A percentile compares a stretch with the other conserved stretches of the same genome.
phyloP scores from a whole-genome alignment of 1,284 basidiomycete species.

The Marasmius sp. region DNA sequence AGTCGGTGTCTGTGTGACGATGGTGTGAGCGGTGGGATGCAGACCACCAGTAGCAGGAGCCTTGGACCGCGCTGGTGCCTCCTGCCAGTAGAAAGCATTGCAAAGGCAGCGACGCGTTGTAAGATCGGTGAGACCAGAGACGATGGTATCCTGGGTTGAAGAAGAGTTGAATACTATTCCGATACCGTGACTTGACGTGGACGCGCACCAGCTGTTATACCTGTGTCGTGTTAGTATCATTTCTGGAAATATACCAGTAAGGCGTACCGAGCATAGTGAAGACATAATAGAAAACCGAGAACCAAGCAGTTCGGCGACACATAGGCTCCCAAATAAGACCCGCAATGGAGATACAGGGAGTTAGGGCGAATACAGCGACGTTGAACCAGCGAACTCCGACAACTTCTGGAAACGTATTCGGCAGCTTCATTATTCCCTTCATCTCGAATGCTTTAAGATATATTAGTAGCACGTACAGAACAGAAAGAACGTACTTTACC shows the following conservation, averaged over 20 bases:
- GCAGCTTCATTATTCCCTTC: constrained; percentile 14
- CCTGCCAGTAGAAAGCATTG: constrained; percentile 76
- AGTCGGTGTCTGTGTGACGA: constrained; percentile 75
- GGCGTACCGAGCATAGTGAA: constrained; percentile 69
- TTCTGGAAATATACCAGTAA: constrained; percentile 13
- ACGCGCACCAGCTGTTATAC: constrained; percentile 57
- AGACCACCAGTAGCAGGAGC: constrained; percentile 93
- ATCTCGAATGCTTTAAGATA: background rate
- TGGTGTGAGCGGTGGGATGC: constrained; percentile 89
- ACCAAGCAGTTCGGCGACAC: constrained; percentile 54
- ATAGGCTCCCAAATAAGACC: constrained; percentile 53
- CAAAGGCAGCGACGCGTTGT: constrained; percentile 76
- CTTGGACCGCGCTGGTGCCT: constrained; percentile 86
- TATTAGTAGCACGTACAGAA: background rate
- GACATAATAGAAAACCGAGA: constrained; percentile 69
- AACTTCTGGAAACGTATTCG: constrained; percentile 43
- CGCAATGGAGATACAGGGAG: constrained; percentile 67
- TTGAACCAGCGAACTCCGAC: constrained; percentile 65
- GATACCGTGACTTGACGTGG: background rate
- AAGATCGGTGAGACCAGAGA: constrained; percentile 89
- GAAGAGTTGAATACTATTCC: background rate
- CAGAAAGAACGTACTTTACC: background rate
- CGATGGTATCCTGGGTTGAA: constrained; percentile 76
- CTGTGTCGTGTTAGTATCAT: constrained; percentile 32
- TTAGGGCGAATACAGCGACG: constrained; percentile 63